phyloP scores from a whole-genome alignment of 257 asterid species.

The Ballota nigra region DNA sequence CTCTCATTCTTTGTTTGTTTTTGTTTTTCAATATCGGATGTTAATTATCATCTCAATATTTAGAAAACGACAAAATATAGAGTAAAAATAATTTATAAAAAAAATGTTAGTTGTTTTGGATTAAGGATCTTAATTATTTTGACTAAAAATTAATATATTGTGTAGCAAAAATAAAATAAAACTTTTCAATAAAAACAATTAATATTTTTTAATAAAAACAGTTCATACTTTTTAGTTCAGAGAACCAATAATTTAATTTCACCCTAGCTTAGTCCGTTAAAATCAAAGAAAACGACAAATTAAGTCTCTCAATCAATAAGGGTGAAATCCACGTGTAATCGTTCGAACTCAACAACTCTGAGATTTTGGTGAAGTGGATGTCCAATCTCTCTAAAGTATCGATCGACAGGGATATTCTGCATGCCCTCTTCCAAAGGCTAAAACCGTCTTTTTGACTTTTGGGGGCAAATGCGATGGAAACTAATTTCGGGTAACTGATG shows the following conservation, averaged over 20 bases:
- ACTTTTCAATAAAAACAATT: too few relatives aligned
- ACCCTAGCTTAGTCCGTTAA: neutral
- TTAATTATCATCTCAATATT: too few relatives aligned
- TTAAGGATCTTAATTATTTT: too few relatives aligned
- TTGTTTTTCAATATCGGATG: neutral
- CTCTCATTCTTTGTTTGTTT: too few relatives aligned
- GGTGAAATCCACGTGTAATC: slow-evolving; percentile 32
- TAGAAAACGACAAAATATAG: too few relatives aligned
- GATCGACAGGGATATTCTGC: neutral
- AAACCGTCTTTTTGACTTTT: slow-evolving; percentile 36
- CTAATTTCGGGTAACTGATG: slow-evolving; percentile 51
- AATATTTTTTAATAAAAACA: too few relatives aligned
- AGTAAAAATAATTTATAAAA: too few relatives aligned
- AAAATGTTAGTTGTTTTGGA: too few relatives aligned
- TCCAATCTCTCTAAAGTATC: slow-evolving; percentile 22
- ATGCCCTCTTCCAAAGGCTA: slow-evolving; percentile 10
- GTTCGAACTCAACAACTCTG: slow-evolving; percentile 22
- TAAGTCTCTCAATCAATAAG: neutral
- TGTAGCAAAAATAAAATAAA: too few relatives aligned
- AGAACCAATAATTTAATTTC: too few relatives aligned
- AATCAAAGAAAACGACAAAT: slow-evolving; percentile 7
- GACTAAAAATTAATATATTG: too few relatives aligned
- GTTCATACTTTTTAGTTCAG: too few relatives aligned
- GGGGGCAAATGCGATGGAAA: slow-evolving; percentile 31
- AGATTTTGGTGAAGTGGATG: slow-evolving; percentile 33